Evolutionary conservation across 257 asterid genomes (phyloP).

Genomic region (Solanum paucissectum): DNA sequence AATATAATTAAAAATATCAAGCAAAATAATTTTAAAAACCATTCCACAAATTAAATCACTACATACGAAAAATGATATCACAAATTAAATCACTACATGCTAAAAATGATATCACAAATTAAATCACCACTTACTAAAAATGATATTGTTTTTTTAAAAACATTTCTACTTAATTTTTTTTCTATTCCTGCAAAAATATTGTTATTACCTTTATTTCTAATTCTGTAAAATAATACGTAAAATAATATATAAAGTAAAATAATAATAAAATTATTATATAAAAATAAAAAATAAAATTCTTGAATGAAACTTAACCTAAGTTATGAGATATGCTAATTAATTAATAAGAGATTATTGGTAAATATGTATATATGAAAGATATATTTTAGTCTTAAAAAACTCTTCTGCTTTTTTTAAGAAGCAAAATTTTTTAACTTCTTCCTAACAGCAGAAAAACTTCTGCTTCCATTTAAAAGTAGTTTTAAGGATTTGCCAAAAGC

Average conservation of each 20-base stretch:
- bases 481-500: background rate
- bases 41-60: background rate
- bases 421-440: background rate
- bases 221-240: too few relatives aligned
- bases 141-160: background rate
- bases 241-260: too few relatives aligned
- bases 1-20: background rate
- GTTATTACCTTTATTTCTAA: background rate
- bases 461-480: background rate
- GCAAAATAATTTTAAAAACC: background rate
- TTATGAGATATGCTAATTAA: background rate
- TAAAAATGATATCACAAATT: too few relatives aligned
- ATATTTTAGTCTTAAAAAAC: background rate
- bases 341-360: background rate
- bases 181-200: background rate
- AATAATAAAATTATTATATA: too few relatives aligned
- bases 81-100: background rate
- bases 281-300: too few relatives aligned
- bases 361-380: background rate
- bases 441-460: too few relatives aligned
- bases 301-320: background rate
- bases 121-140: background rate
- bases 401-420: background rate
- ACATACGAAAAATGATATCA: background rate
- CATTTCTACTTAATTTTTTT: background rate